These are phyloP conservation scores for Posidonia australis DNA, from an alignment of 106 monocot species.

Conservation along the genomic window DNA sequence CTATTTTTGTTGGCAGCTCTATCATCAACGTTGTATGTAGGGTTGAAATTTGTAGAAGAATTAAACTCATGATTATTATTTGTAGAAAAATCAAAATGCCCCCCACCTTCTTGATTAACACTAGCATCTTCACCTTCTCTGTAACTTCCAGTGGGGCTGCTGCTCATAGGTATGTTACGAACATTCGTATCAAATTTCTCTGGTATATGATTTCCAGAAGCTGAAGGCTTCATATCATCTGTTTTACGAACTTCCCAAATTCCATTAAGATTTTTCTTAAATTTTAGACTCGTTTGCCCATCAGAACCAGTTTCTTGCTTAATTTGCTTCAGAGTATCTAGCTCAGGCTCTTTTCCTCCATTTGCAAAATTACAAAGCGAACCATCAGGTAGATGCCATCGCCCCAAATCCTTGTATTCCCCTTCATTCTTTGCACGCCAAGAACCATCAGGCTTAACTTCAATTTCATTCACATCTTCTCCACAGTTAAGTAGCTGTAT, in stretches of 20 bases:
- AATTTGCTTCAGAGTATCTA: constrained; percentile 20
- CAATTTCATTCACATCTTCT: constrained; percentile 80
- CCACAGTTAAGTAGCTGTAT: constrained; percentile 55
- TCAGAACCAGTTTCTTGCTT: constrained; percentile 52
- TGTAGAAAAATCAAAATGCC: constrained; percentile 27
- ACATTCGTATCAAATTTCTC: constrained; percentile 20
- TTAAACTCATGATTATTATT: constrained; percentile 41
- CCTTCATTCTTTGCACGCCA: constrained; percentile 74
- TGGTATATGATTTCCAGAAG: constrained; percentile 19
- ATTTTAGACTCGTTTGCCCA: constrained; percentile 37
- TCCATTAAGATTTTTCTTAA: constrained; percentile 34
- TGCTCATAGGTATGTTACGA: constrained; percentile 28
- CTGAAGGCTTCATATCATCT: constrained; percentile 15
- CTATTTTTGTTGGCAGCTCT: constrained; percentile 21
- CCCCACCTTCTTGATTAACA: constrained; percentile 47
- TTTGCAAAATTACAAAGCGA: constrained; percentile 24
- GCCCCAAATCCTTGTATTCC: constrained; percentile 30
- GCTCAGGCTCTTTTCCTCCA: constrained; percentile 23
- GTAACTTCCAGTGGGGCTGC: constrained; percentile 39
- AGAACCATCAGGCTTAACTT: constrained; percentile 83
- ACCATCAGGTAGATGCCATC: constrained; percentile 78
- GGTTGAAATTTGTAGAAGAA: constrained; percentile 32
- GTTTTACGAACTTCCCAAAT: constrained; percentile 44
- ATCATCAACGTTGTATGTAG: constrained; percentile 19
- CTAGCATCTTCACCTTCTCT: constrained; percentile 42